Conservation (phyloP, 805 yeast genomes). For the Jamesozyma hellenica region DNA sequence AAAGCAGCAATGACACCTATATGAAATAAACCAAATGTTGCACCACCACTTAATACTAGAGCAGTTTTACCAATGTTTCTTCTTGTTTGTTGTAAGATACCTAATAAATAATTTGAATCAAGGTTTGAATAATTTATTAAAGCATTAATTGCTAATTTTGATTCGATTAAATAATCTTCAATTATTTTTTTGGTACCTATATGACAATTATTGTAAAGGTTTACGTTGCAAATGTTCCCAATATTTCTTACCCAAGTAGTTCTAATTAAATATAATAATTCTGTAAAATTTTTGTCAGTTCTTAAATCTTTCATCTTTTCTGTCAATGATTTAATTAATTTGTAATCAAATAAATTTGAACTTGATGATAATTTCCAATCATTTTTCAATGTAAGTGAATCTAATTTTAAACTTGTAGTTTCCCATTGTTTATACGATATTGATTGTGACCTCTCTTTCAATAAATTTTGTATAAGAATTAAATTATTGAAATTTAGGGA, state of each 20-base stretch:
- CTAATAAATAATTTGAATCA: constrained; percentile 62
- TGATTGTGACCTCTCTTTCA: constrained; percentile 39
- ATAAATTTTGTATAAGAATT: constrained; percentile 16
- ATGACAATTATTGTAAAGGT: constrained; percentile 64
- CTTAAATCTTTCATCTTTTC: constrained; percentile 53
- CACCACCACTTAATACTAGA: constrained; percentile 89
- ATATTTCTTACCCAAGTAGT: constrained; percentile 79
- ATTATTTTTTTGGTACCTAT: constrained; percentile 80
- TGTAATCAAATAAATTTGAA: constrained; percentile 65
- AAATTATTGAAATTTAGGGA: no score
- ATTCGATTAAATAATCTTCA: constrained; percentile 75
- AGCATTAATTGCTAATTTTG: constrained; percentile 38
- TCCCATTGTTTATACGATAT: constrained; percentile 58
- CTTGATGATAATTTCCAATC: constrained; percentile 60
- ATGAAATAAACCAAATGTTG: constrained; percentile 85
- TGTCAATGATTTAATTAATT: constrained; percentile 44
- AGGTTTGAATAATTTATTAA: constrained; percentile 29
- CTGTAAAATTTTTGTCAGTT: constrained; percentile 42
- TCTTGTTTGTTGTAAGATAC: constrained; percentile 76
- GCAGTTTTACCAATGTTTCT: constrained; percentile 93
- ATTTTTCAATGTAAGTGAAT: constrained; percentile 50
- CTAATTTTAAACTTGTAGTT: constrained; percentile 51
- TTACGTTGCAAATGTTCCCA: constrained; percentile 78
- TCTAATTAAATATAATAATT: constrained; percentile 61
- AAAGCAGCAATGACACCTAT: constrained; percentile 83